A percentile compares a stretch with the other conserved stretches of the same genome.
phyloP scores from a whole-genome alignment of 139 green algal species.

The Chlamydomonas schloesseri region DNA sequence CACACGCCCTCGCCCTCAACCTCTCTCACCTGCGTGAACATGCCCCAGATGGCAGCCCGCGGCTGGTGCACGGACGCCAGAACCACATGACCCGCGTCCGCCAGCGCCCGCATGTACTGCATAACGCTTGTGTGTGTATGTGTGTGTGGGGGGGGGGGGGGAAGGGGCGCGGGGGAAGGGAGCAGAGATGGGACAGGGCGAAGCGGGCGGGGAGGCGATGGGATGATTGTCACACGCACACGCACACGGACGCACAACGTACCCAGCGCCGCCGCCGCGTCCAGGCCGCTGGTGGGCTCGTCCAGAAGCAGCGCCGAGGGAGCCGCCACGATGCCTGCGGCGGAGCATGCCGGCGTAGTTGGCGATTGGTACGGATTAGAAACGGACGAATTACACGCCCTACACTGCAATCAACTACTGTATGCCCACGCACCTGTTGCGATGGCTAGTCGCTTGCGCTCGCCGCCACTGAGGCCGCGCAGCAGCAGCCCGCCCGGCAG shows the following conservation, averaged over 20 bases:
- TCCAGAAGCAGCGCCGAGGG: constrained; percentile 77
- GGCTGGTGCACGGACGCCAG: constrained; percentile 92
- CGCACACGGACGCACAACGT: no score
- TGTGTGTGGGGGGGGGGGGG: no score
- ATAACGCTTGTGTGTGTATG: constrained; percentile 10
- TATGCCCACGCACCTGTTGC: not conserved
- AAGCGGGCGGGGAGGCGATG: no score
- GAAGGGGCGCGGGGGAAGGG: no score
- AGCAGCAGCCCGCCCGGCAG: constrained; percentile 80
- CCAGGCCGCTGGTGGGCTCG: constrained; percentile 85
- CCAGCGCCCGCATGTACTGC: constrained; percentile 63
- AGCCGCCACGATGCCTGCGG: constrained; percentile 48
- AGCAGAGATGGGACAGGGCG: no score
- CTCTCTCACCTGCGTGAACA: constrained; percentile 73
- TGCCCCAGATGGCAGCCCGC: constrained; percentile 84
- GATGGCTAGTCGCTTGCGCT: constrained; percentile 86
- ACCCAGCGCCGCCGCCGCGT: constrained; percentile 39
- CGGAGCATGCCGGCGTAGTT: no score
- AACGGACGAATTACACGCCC: no score
- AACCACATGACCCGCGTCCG: constrained; percentile 80
- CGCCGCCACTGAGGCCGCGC: constrained; percentile 79
- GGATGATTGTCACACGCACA: no score
- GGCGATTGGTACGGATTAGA: no score
- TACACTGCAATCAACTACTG: no score
- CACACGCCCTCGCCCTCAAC: not conserved